Percentiles rank a stretch among this genome's conserved stretches.
These are phyloP conservation scores for Globisporangium yorkense DNA, from an alignment of 352 stramenopile species.

Conservation along the genomic window DNA sequence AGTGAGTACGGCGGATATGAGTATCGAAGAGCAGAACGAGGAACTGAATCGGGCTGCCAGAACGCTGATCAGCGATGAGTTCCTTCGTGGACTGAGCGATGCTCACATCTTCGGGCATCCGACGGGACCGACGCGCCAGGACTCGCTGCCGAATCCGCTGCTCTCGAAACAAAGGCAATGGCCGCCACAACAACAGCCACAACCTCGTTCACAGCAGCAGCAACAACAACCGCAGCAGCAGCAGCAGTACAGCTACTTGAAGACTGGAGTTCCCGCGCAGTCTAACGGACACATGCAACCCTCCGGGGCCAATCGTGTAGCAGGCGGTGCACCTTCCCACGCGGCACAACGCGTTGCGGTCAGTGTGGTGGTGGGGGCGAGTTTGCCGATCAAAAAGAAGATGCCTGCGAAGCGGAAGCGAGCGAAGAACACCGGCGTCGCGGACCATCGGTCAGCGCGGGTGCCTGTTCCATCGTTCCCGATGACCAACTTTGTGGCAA, in stretches of 20 bases:
- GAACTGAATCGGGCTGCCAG: slow-evolving; percentile 2
- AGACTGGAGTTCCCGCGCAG: not conserved
- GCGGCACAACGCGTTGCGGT: not conserved
- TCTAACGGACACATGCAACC: slow-evolving; percentile 3
- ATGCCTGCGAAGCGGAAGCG: slow-evolving; percentile 5
- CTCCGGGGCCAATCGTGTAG: not conserved
- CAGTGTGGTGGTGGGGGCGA: not conserved
- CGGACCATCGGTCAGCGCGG: not conserved
- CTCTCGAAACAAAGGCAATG: not conserved
- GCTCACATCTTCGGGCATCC: not conserved
- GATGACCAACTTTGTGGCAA: not conserved
- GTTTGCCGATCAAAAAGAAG: slow-evolving; percentile 1
- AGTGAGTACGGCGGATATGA: not conserved
- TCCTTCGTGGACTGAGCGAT: not conserved
- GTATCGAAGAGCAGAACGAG: slow-evolving; percentile 4
- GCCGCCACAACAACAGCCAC: not conserved
- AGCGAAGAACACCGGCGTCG: not conserved
- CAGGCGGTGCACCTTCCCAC: not conserved
- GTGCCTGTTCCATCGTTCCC: not conserved
- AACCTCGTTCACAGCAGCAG: not conserved
- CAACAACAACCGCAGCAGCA: not conserved
- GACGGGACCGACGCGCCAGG: not conserved
- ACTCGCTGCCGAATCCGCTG: not conserved
- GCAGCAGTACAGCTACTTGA: not conserved
- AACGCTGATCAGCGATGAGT: slow-evolving; percentile 1